Percentiles rank a stretch among this genome's conserved stretches.
Conservation (phyloP, 495 filamentous ascomycete species). For the Chaetomium fimeti region DNA sequence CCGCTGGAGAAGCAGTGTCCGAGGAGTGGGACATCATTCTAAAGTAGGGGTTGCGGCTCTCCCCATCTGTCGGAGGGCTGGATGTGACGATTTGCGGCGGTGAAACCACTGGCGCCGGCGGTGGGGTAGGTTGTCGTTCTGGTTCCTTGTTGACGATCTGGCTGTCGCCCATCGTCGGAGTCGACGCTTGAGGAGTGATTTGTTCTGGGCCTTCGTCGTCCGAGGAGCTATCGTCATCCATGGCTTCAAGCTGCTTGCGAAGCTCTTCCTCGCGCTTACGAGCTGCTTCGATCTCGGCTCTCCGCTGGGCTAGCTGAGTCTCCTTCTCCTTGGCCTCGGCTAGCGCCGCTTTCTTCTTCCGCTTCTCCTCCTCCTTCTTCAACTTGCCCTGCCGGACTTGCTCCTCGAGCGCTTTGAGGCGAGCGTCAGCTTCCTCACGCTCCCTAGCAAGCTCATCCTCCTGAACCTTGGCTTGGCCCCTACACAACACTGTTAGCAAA, state of each 20-base stretch:
- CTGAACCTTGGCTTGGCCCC: slow-evolving; percentile 70
- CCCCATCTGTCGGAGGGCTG: slow-evolving; percentile 48
- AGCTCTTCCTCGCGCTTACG: slow-evolving; percentile 84
- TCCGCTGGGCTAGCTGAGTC: slow-evolving; percentile 74
- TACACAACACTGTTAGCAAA: slow-evolving; percentile 32
- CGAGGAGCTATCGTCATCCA: slow-evolving; percentile 76
- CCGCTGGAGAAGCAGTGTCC: slow-evolving; percentile 43
- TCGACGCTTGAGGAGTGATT: slow-evolving; percentile 78
- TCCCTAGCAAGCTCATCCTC: slow-evolving; percentile 78
- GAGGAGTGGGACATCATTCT: slow-evolving; percentile 52
- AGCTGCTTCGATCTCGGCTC: slow-evolving; percentile 88
- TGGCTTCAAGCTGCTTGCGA: slow-evolving; percentile 77
- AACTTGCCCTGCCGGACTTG: slow-evolving; percentile 91
- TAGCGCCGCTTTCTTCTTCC: slow-evolving; percentile 80
- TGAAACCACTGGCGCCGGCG: slow-evolving; percentile 42
- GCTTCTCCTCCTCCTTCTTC: slow-evolving; percentile 96
- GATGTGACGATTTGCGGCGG: slow-evolving; percentile 48
- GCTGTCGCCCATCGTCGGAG: slow-evolving; percentile 61
- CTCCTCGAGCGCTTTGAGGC: slow-evolving; percentile 85
- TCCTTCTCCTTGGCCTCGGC: slow-evolving; percentile 89
- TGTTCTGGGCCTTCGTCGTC: slow-evolving; percentile 84
- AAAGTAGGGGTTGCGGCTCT: slow-evolving; percentile 54
- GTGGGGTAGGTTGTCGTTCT: slow-evolving; percentile 47
- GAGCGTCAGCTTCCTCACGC: slow-evolving; percentile 75
- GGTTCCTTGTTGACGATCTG: slow-evolving; percentile 54